Conservation (phyloP, 208 protist species). For the Wallacemonas rigidus region DNA sequence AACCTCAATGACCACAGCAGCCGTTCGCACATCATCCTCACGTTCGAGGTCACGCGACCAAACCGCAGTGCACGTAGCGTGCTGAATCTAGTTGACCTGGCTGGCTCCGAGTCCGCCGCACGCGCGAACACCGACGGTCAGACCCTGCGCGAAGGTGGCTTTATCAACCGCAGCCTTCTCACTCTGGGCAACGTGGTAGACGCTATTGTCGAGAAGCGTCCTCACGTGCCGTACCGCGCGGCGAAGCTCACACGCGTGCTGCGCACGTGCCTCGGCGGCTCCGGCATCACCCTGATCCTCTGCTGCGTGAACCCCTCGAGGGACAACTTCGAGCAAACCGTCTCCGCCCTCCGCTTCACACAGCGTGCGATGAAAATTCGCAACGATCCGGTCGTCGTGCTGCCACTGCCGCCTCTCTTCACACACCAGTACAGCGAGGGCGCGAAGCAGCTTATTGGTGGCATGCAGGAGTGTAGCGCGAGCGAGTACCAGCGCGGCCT, state of each 20-base stretch:
- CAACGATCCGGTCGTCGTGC: slow-evolving; percentile 85
- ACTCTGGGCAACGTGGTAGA: slow-evolving; percentile 91
- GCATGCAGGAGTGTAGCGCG: slow-evolving; percentile 44
- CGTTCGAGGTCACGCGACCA: slow-evolving; percentile 39
- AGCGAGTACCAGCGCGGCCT: slow-evolving; percentile 74
- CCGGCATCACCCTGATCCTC: slow-evolving; percentile 89
- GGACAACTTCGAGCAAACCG: slow-evolving; percentile 90
- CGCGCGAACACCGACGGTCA: slow-evolving; percentile 84
- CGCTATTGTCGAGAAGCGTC: slow-evolving; percentile 58
- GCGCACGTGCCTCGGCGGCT: slow-evolving; percentile 78
- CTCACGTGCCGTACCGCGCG: slow-evolving; percentile 87
- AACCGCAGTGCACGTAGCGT: slow-evolving; percentile 53
- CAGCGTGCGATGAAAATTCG: slow-evolving; percentile 90
- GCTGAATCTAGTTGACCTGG: slow-evolving; percentile 91
- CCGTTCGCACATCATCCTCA: slow-evolving; percentile 51
- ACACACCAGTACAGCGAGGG: slow-evolving; percentile 76
- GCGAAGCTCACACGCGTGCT: slow-evolving; percentile 90
- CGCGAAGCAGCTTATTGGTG: slow-evolving; percentile 47
- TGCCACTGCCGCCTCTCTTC: slow-evolving; percentile 81
- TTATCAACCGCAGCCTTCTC: slow-evolving; percentile 92
- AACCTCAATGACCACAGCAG: slow-evolving; percentile 90
- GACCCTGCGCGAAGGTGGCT: slow-evolving; percentile 58
- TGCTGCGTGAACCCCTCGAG: slow-evolving; percentile 88
- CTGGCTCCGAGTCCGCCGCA: slow-evolving; percentile 85
- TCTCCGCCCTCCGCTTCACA: slow-evolving; percentile 82